Evolutionary conservation across 768 basidiomycete genomes (phyloP).

Genomic region (Hericium coralloides): DNA sequence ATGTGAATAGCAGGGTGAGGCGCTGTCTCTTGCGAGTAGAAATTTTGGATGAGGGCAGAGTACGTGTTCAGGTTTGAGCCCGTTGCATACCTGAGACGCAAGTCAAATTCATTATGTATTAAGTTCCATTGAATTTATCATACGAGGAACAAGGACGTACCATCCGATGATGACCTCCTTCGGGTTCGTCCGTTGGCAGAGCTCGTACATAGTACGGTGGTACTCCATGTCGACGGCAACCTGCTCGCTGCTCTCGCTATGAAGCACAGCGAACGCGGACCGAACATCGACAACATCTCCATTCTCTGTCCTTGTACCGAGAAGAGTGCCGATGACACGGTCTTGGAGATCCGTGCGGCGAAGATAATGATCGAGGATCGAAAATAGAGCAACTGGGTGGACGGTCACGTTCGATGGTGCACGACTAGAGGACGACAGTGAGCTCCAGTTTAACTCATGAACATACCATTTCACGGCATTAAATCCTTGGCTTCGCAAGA

Average conservation of each 20-base stretch:
- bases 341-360: constrained; percentile 74
- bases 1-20: constrained; percentile 88
- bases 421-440: constrained; percentile 34
- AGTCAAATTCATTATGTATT: not conserved
- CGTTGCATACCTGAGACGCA: constrained; percentile 75
- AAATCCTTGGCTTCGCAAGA: too few relatives aligned
- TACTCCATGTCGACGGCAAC: constrained; percentile 97
- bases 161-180: constrained; percentile 93
- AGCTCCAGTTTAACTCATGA: not conserved
- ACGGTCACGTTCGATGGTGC: constrained; percentile 69
- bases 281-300: constrained; percentile 57
- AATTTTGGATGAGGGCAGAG: constrained; percentile 95
- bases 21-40: constrained; percentile 87
- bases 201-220: constrained; percentile 86
- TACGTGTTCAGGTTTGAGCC: constrained; percentile 87
- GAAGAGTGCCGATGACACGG: constrained; percentile 91
- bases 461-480: not conserved
- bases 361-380: constrained; percentile 94
- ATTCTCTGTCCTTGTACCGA: constrained; percentile 63
- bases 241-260: constrained; percentile 87
- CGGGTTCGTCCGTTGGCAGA: constrained; percentile 76
- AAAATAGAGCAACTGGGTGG: constrained; percentile 88
- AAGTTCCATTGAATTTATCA: not conserved
- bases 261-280: constrained; percentile 85
- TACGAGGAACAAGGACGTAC: constrained; percentile 34